Conservation (phyloP, 1,139 yeast genomes). For the Protomyces inouyei region DNA sequence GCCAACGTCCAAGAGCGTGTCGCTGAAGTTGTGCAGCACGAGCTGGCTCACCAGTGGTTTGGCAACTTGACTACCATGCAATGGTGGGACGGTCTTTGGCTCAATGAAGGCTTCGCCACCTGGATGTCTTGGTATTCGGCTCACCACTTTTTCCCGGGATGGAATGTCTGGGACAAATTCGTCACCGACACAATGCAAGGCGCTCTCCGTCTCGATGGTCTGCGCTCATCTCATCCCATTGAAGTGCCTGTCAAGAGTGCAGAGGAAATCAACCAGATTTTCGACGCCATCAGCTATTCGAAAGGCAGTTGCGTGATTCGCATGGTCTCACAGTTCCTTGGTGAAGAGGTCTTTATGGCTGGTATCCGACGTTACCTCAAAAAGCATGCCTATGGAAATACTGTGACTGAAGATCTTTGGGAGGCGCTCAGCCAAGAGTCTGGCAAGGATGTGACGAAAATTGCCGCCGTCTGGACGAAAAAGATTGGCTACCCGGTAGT, state of each 20-base stretch:
- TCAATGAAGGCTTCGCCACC: constrained; percentile 88
- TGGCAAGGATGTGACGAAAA: constrained; percentile 64
- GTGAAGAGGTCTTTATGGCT: constrained; percentile 66
- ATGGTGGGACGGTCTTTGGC: constrained; percentile 93
- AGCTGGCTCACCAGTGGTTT: constrained; percentile 91
- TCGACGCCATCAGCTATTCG: constrained; percentile 77
- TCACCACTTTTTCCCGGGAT: constrained; percentile 72
- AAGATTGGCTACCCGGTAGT: constrained; percentile 81
- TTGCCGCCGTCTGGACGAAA: constrained; percentile 79
- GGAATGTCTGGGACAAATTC: constrained; percentile 77
- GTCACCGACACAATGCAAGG: constrained; percentile 64
- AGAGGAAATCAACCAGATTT: constrained; percentile 78
- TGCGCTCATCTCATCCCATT: constrained; percentile 79
- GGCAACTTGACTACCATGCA: constrained; percentile 90
- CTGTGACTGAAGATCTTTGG: constrained; percentile 79
- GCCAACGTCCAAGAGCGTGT: constrained; percentile 69
- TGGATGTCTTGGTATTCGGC: constrained; percentile 76
- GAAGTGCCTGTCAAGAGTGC: constrained; percentile 80
- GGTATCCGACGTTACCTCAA: constrained; percentile 74
- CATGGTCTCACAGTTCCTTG: constrained; percentile 72
- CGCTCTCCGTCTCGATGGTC: constrained; percentile 66
- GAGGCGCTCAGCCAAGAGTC: constrained; percentile 64
- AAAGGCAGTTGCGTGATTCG: constrained; percentile 76
- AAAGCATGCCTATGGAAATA: constrained; percentile 67
- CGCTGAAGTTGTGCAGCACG: constrained; percentile 84